Base-by-base conservation (phyloP, 441 rosid genomes). In the Capsella rubella region DNA sequence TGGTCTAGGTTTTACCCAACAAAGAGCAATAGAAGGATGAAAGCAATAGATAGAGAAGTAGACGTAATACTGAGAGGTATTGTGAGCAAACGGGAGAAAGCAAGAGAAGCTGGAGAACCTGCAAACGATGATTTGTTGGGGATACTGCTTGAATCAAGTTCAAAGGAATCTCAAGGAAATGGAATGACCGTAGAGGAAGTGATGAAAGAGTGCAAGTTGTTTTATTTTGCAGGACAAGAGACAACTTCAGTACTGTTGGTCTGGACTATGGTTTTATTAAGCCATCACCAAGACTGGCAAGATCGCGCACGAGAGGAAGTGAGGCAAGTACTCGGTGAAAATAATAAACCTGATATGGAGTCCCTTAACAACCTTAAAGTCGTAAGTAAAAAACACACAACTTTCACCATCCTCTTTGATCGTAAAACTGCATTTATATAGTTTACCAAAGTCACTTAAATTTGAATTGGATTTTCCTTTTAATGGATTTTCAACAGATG, bases 211-310 rank as follows among this genome's bases (percentile, higher is more conserved):
- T 84, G 90, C 45, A 84, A 81, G 57, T 42, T 82, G 42, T 84
- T 86, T 61, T 86, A 84, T 59, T 64, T 84, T 7, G 87, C 83
- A 0, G 88, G 88, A 10, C 85, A 82, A 46, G 90, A 84, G 61
- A 82, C 90, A 2, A 79, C 86, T 11, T 77, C 85, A 12, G 71
- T 65, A 43, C 68, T 76, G 28, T 67, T 86, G 21, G 78, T 63
- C 3, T 86, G 84, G 87, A 79, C 86, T 0, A 54, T 84, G 81
- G 70, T 84, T 54, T 70, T 79, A 10, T 49, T 84, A 64, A 69
- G 83, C 62, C 66, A 71, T 21, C 54, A 86, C 42, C 78, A 69
- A 29, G 31, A 64, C 6, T 86, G 89, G 87, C 84, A 86, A 80
- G 58, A 61, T 40, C 76, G 78, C 0, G 85, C 87, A 45, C 78